Evolutionary conservation across 2,329 filamentous ascomycete species (phyloP), one percentile per base, ranked within the genome.

Genomic region (Nigrospora oryzae): DNA sequence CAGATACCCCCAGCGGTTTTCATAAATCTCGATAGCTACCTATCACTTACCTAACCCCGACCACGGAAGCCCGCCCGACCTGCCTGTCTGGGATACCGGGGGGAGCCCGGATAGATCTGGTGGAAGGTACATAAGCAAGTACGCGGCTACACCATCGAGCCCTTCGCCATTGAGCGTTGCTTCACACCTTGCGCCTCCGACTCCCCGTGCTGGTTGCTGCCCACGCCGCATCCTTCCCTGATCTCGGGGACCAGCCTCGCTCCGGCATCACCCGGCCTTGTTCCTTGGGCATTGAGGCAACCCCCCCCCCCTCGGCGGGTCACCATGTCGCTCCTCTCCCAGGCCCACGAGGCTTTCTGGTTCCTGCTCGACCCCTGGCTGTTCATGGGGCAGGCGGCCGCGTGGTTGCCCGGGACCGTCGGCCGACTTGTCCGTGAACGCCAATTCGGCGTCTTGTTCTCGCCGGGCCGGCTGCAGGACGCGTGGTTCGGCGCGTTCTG

Each of bases 401-500:
- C 60, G 47, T 76, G 70, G 59, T 63, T 84, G 14, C 75, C 78
- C 1, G 46, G 53, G 19, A 79, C 80, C 1, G 56, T 83, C 40
- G 32, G 63, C 33, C 49, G 57, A 12, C 64, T 81, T 32, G 13
- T 75, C 38, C 51, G 53, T 30, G 50, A 56, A 10, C 49, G 56
- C 38, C 54, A 69, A 39, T 59, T 62, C 45, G 32, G 47, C 44
- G 58, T 65, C 5, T 61, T 78, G 15, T 41, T 73, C 38, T 70
- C 66, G 15, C 65, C 62, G 1, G 56, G 61, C 2, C 56, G 56
- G 17, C 64, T 80, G 44, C 65, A 62, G 36, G 61, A 67, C 3
- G 67, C 63, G 49, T 83, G 80, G 75, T 86, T 85, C 61, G 70
- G 70, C 43, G 62, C 63, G 36, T 83, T 85, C 63, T 86, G 81